Evolutionary conservation across 257 asterid genomes (phyloP).

Genomic region (Orobanche coerulescens): DNA sequence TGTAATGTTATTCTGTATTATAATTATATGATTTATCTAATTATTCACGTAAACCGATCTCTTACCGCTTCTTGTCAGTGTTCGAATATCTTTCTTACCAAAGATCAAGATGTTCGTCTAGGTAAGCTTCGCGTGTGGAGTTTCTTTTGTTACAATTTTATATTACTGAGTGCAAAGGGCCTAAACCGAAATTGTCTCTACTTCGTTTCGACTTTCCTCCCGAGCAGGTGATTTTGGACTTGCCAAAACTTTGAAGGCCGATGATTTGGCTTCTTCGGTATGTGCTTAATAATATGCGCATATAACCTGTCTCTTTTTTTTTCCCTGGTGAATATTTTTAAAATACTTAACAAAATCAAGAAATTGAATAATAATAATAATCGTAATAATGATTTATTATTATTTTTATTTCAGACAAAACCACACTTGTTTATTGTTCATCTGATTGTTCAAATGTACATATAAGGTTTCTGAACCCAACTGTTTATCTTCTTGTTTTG

Average conservation of each 20-base stretch:
- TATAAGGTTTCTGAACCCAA: conserved; percentile 18
- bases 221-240: conserved; percentile 95
- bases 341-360: background rate
- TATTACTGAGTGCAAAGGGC: conserved; percentile 4
- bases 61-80: conserved; percentile 49
- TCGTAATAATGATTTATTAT: background rate
- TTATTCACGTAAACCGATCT: conserved; percentile 20
- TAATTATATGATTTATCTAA: conserved; percentile 8
- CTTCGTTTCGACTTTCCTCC: conserved; percentile 6
- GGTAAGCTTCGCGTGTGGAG: conserved; percentile 44
- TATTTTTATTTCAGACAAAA: conserved; percentile 2
- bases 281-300: conserved; percentile 31
- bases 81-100: conserved; percentile 92
- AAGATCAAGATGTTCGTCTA: conserved; percentile 83
- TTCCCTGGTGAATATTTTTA: conserved; percentile 2
- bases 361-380: background rate
- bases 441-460: conserved; percentile 10
- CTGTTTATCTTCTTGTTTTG: conserved; percentile 8
- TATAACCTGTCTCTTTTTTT: background rate
- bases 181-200: conserved; percentile 10
- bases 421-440: background rate
- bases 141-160: conserved; percentile 14
- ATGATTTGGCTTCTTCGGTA: conserved; percentile 99
- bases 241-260: conserved; percentile 94
- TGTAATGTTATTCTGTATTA: conserved; percentile 10